These are phyloP conservation scores for Aspergillus sclerotioniger DNA, from an alignment of 495 filamentous ascomycete genomes.

Conservation along the genomic window DNA sequence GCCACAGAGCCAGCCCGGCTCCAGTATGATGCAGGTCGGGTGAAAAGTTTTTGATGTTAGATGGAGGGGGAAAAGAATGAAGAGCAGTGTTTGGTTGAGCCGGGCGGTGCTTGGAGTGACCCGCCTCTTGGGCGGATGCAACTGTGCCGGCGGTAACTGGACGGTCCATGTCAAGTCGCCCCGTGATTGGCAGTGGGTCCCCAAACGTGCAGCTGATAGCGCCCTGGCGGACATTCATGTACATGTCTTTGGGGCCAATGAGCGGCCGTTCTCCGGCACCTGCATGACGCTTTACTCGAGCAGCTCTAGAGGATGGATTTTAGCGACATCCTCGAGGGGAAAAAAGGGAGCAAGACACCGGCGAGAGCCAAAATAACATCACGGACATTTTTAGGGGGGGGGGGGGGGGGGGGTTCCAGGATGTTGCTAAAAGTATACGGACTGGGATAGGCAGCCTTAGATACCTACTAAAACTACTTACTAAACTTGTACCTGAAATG, in stretches of 20 bases:
- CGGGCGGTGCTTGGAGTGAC: constrained; percentile 3
- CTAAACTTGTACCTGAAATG: constrained; percentile 4
- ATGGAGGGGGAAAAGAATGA: constrained; percentile 8
- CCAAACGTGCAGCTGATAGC: constrained; percentile 30
- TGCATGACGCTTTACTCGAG: constrained; percentile 25
- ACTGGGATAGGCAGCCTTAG: background rate
- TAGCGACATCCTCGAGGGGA: background rate
- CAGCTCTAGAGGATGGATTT: constrained; percentile 19
- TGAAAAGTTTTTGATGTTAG: constrained; percentile 8
- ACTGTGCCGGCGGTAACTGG: constrained; percentile 12
- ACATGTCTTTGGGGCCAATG: constrained; percentile 21
- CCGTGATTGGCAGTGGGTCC: constrained; percentile 20
- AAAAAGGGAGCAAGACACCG: constrained; percentile 5
- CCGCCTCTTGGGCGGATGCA: constrained; percentile 7
- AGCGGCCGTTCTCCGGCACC: constrained; percentile 13
- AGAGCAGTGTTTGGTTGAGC: constrained; percentile 13
- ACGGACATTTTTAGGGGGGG: background rate
- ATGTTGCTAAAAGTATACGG: background rate
- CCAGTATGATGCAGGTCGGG: constrained; percentile 5
- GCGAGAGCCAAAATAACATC: constrained; percentile 6
- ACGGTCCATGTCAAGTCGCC: constrained; percentile 7
- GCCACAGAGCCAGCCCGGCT: background rate
- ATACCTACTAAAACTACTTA: background rate
- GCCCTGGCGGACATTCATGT: constrained; percentile 20
- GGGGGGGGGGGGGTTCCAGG: background rate